A percentile compares a stretch with the other conserved stretches of the same genome.
These are phyloP conservation scores for Sphagnurus paluster DNA, from an alignment of 1,284 basidiomycete genomes.

Conservation along the genomic window DNA sequence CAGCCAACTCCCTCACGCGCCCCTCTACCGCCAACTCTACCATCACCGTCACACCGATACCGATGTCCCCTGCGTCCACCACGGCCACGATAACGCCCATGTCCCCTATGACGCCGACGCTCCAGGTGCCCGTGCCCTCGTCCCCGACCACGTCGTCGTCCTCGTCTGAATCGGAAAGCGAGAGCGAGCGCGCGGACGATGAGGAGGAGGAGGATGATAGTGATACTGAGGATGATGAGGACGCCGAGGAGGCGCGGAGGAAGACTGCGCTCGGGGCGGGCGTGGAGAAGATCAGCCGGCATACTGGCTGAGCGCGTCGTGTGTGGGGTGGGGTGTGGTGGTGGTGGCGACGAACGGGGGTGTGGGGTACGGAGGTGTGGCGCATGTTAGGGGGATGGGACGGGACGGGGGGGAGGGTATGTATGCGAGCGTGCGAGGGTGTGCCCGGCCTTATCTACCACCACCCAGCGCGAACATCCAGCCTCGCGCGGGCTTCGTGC, in stretches of 20 bases:
- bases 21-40: too few relatives aligned
- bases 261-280: constrained; percentile 55
- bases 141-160: background rate
- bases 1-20: too few relatives aligned
- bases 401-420: too few relatives aligned
- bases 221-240: constrained; percentile 34
- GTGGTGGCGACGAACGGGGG: background rate
- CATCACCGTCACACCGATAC: constrained; percentile 11
- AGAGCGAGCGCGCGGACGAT: constrained; percentile 38
- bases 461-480: too few relatives aligned
- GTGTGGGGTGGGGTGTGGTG: too few relatives aligned
- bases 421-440: too few relatives aligned
- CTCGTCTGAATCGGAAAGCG: constrained; percentile 34
- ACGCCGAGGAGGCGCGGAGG: constrained; percentile 30
- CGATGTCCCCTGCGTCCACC: constrained; percentile 2
- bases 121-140: background rate
- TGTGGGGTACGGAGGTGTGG: background rate
- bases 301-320: constrained; percentile 34
- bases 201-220: constrained; percentile 34
- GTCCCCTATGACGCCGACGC: background rate
- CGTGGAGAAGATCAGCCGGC: constrained; percentile 71
- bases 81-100: background rate
- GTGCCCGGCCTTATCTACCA: too few relatives aligned
- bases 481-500: too few relatives aligned
- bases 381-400: too few relatives aligned